Percentiles rank a stretch among this genome's conserved stretches.
Conservation (phyloP, 495 filamentous ascomycete species). For the Tirmania nivea region DNA sequence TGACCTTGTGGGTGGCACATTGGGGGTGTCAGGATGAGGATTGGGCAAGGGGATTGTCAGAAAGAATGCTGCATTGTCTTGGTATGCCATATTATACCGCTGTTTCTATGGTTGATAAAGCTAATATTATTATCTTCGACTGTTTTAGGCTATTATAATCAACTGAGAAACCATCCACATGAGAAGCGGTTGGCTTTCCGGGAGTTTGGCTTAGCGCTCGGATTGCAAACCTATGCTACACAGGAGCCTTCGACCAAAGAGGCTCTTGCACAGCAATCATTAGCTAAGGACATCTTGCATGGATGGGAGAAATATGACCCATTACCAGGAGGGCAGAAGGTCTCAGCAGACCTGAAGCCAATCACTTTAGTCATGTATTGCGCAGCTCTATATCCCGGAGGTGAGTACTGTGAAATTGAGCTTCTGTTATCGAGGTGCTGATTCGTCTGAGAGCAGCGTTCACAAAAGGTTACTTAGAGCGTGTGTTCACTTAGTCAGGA, state of each 20-base stretch:
- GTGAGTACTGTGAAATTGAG: conserved; percentile 21
- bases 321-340: conserved; percentile 10
- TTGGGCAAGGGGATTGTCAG: conserved; percentile 30
- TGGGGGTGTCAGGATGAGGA: conserved; percentile 19
- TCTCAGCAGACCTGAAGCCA: conserved; percentile 23
- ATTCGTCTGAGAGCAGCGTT: too few relatives aligned
- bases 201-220: conserved; percentile 39
- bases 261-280: too few relatives aligned
- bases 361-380: conserved; percentile 49
- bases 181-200: conserved; percentile 28
- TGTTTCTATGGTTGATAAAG: too few relatives aligned
- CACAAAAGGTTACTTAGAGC: too few relatives aligned
- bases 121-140: too few relatives aligned
- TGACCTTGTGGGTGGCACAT: conserved; percentile 43
- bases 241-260: too few relatives aligned
- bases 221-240: conserved; percentile 28
- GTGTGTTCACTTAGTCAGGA: too few relatives aligned
- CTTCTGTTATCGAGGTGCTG: too few relatives aligned
- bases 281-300: background rate
- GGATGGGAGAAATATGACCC: background rate
- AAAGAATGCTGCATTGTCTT: conserved; percentile 27
- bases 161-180: too few relatives aligned
- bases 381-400: conserved; percentile 37
- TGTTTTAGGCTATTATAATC: too few relatives aligned
- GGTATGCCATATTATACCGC: conserved; percentile 11